Base-by-base conservation (phyloP, 78 protist genomes). In the Isochrysis galbana region DNA sequence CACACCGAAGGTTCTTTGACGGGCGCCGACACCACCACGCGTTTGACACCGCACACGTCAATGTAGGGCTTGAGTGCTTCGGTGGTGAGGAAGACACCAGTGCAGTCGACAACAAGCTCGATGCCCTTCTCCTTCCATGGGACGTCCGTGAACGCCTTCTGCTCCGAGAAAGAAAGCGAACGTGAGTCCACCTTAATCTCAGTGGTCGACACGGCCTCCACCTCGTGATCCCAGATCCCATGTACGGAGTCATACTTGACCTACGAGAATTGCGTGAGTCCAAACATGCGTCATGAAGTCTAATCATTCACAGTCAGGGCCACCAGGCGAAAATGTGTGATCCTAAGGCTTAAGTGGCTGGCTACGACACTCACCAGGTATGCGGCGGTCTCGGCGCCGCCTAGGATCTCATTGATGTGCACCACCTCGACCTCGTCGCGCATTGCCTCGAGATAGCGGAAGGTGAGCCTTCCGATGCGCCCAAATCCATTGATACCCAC, bases 1-100 rank as follows among this genome's bases (percentile, higher is more conserved):
- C 29, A 14, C 61, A 14, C 61, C 7, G 61, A 51, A 14, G 61
- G 61, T 14, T 51, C 48, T 54, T 80, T 80, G 17, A 41, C 34
- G 32, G 88, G 88, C 61, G 88, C 88, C 25, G 88, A 80, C 77
- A 72, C 87, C 38, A 90, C 77, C 25, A 90, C 93, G 23, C 41
- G 32, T 54, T 90, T 78, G 44, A 48, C 93, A 67, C 93, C 93
- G 54, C 82, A 72, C 45, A 7, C 36, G 89, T n/a, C 78, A 39
- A 78, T 36, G 89, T 46, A 90, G 4, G 93, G 93, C 87, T 22
- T 19, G n/a, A 90, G 89, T 46, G 3, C 44, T 17, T 42, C 78
- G 4, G 5, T 1, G 3, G 88, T n/a, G 36, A 72, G 61, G 70
- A 74, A 74, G 39, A 47, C 23, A 3, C 92, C 92, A 1, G 87